phyloP scores from a whole-genome alignment of 495 filamentous ascomycete genomes.

The Halenospora varia region DNA sequence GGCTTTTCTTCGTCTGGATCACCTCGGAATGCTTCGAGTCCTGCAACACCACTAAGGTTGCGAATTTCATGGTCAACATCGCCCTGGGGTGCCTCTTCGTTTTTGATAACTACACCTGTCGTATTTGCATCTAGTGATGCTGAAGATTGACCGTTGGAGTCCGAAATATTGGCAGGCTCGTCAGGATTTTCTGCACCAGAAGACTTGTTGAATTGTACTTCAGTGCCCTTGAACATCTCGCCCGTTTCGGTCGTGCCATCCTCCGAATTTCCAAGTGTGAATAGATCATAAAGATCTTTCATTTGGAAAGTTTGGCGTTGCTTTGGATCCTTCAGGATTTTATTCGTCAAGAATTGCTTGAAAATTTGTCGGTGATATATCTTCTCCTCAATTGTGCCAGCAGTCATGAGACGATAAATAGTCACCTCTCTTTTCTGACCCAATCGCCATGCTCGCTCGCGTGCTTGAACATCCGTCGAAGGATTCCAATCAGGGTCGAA shows the following conservation, averaged over 20 bases:
- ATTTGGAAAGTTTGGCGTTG: slow-evolving; percentile 82
- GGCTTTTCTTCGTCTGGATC: slow-evolving; percentile 23
- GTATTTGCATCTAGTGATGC: slow-evolving; percentile 22
- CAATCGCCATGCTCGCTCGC: slow-evolving; percentile 94
- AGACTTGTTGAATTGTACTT: slow-evolving; percentile 54
- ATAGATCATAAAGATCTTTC: slow-evolving; percentile 85
- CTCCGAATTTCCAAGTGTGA: slow-evolving; percentile 67
- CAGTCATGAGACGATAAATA: slow-evolving; percentile 94
- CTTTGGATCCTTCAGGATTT: slow-evolving; percentile 88
- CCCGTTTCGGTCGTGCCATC: slow-evolving; percentile 76
- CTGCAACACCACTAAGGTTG: slow-evolving; percentile 53
- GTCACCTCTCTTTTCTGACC: slow-evolving; percentile 92
- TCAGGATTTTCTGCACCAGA: slow-evolving; percentile 36
- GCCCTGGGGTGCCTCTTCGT: slow-evolving; percentile 5
- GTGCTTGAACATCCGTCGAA: slow-evolving; percentile 86
- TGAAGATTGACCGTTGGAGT: slow-evolving; percentile 3
- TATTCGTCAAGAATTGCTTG: slow-evolving; percentile 93
- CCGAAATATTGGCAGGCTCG: slow-evolving; percentile 18
- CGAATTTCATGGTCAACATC: slow-evolving; percentile 40
- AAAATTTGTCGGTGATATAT: slow-evolving; percentile 98
- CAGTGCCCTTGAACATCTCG: slow-evolving; percentile 76
- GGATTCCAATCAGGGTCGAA: slow-evolving; percentile 99
- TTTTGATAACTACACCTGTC: too few relatives aligned
- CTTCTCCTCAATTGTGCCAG: slow-evolving; percentile 97
- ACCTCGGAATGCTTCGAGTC: slow-evolving; percentile 46